Percentiles rank a stretch among this genome's conserved stretches.
phyloP scores from a whole-genome alignment of 2,329 filamentous ascomycete genomes.

The Cytospora mali region DNA sequence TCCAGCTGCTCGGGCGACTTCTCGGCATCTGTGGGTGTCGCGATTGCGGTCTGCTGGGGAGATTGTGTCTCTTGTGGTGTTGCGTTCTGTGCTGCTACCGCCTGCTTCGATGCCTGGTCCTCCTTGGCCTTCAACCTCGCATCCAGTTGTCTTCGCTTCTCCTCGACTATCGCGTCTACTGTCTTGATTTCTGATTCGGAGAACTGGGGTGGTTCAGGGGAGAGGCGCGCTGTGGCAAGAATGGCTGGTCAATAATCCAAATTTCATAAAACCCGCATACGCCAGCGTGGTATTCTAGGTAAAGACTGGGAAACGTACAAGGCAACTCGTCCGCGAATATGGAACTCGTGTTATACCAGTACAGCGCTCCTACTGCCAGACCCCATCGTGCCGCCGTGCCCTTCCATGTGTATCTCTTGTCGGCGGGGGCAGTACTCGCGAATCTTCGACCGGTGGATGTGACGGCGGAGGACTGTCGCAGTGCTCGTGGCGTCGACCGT shows the following conservation, averaged over 20 bases:
- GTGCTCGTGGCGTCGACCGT: constrained; percentile 50
- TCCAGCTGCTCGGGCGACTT: constrained; percentile 61
- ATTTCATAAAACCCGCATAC: constrained; percentile 1
- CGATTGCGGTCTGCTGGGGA: constrained; percentile 35
- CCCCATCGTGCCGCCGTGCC: constrained; percentile 73
- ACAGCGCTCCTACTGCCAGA: constrained; percentile 74
- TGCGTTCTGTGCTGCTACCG: constrained; percentile 32
- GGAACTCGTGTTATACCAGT: constrained; percentile 91
- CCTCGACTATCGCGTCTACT: constrained; percentile 67
- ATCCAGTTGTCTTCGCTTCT: constrained; percentile 58
- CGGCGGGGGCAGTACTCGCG: constrained; percentile 57
- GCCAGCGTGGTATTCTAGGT: constrained; percentile 6
- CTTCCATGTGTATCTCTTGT: constrained; percentile 81
- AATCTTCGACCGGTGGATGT: constrained; percentile 51
- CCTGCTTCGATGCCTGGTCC: constrained; percentile 32
- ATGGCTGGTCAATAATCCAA: constrained; percentile 12
- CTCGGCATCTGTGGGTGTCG: constrained; percentile 22
- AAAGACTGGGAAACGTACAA: constrained; percentile 57
- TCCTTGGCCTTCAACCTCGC: constrained; percentile 32
- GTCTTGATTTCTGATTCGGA: constrained; percentile 62
- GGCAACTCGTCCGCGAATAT: constrained; percentile 82
- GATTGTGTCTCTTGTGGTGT: constrained; percentile 32
- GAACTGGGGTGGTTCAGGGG: constrained; percentile 53
- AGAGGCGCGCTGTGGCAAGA: constrained; percentile 36
- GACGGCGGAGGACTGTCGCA: constrained; percentile 45